Evolutionary conservation across 192 early-diverging fungal species (phyloP), one percentile per base, ranked within the genome.

Genomic region (Coemansia sp.): DNA sequence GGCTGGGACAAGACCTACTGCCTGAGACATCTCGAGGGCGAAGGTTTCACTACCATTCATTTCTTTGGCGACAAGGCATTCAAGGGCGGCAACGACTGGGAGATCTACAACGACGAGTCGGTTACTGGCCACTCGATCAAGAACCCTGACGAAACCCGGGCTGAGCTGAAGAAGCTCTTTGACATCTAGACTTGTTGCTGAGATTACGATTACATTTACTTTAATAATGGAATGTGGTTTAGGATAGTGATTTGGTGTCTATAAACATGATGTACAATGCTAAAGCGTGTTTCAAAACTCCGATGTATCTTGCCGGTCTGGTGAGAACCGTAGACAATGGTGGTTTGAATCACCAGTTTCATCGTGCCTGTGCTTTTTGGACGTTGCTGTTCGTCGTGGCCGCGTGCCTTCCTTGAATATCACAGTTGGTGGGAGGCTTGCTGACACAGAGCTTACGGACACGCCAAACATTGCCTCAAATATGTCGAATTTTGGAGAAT

Each of bases 1-100:
- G 96, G 96, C 38, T 99, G 96, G 96, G 96, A 99, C 79, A 99
- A 99, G 86, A 98, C 95, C 25, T 99, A 93, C 81, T 98, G 96
- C 76, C 84, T 99, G 53, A 81, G 88, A 23, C 94, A 96, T 64
- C 59, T 99, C 24, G 80, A 92, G 66, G 68, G 82, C 24, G 91
- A 99, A 69, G 85, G 82, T 44, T 98, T 99, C 80, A 86, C 83
- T 43, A 87, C 73, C 12, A 90, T 98, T 59, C 93, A 99, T 81
- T 99, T 99, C 76, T 99, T 99, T 80, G 96, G 96, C 53, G 96
- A 99, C 81, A 99, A 99, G 85, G 91, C 95, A 41, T 91, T 92
- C 70, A 70, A 73, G 86, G 96, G 96, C 39, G 96, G 96, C 56
- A 99, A 99, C 72, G 96, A 99, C 82, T 95, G 89, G 71, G 96